Conservation (phyloP, 495 filamentous ascomycete genomes). For the Ascodesmis nigricans region DNA sequence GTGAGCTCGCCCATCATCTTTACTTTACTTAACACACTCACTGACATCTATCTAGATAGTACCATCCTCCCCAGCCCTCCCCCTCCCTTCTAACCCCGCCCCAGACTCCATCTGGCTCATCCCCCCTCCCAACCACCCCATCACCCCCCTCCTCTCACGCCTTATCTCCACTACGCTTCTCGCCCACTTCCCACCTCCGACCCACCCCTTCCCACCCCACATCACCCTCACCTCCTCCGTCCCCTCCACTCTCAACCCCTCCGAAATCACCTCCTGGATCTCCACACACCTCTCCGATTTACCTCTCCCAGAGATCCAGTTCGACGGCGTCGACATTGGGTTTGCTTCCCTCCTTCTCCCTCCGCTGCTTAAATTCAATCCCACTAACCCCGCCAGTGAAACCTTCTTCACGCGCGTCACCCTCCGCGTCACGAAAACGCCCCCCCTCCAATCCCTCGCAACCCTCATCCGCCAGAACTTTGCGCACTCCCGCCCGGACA, state of each 20-base stretch:
- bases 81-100: too few species aligned
- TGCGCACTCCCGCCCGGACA: constrained; percentile 5
- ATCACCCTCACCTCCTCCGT: constrained; percentile 14
- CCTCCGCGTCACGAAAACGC: constrained; percentile 12
- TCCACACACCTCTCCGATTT: constrained; percentile 4
- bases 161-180: constrained; percentile 16
- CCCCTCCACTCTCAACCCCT: constrained; percentile 9
- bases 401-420: constrained; percentile 19
- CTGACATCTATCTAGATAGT: too few species aligned
- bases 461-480: constrained; percentile 17
- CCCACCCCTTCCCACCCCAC: constrained; percentile 17
- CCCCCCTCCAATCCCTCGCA: constrained; percentile 10
- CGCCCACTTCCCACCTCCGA: constrained; percentile 10
- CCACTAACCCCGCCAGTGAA: constrained; percentile 5
- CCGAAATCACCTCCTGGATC: constrained; percentile 6
- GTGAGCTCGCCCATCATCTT: too few species aligned
- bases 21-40: too few species aligned
- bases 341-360: neutral
- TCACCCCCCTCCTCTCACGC: constrained; percentile 7
- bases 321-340: constrained; percentile 13
- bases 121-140: constrained; percentile 10
- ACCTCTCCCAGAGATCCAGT: constrained; percentile 4
- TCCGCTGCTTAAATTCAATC: neutral
- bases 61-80: too few species aligned
- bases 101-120: too few species aligned